A percentile compares a stretch with the other conserved stretches of the same genome.
phyloP scores from a whole-genome alignment of 371 early-diverging fungal species.

The Fennellomyces sp. region DNA sequence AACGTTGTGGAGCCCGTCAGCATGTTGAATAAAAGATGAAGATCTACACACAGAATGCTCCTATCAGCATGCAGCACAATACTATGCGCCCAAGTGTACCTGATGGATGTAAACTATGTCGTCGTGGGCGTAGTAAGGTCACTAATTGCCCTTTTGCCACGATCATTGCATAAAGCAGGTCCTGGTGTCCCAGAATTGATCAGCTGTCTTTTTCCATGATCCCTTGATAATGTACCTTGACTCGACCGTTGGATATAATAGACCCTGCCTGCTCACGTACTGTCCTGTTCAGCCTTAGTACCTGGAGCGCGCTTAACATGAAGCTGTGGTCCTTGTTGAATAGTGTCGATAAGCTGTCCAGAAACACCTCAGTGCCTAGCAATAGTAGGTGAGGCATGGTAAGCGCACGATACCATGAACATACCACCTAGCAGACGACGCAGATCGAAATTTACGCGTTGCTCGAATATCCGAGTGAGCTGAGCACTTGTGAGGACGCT shows the following conservation, averaged over 20 bases:
- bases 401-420: neutral
- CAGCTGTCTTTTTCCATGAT: neutral
- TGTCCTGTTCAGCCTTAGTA: constrained; percentile 67
- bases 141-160: constrained; percentile 77
- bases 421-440: constrained; percentile 75
- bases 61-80: too few species aligned
- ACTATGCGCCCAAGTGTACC: constrained; percentile 29
- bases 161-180: constrained; percentile 78
- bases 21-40: constrained; percentile 86
- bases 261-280: constrained; percentile 70
- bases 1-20: constrained; percentile 76
- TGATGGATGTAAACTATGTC: constrained; percentile 80
- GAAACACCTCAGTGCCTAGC: constrained; percentile 83
- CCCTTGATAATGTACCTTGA: constrained; percentile 45
- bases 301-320: constrained; percentile 80
- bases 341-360: constrained; percentile 77
- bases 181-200: constrained; percentile 23
- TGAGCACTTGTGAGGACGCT: constrained; percentile 85
- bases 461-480: constrained; percentile 84
- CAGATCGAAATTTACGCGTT: constrained; percentile 88
- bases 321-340: constrained; percentile 76
- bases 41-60: constrained; percentile 48
- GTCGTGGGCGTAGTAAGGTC: constrained; percentile 76
- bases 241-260: constrained; percentile 58
- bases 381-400: neutral